These are phyloP conservation scores for Capsella bursapastoris DNA, from an alignment of 345 rosid genomes.

Conservation along the genomic window DNA sequence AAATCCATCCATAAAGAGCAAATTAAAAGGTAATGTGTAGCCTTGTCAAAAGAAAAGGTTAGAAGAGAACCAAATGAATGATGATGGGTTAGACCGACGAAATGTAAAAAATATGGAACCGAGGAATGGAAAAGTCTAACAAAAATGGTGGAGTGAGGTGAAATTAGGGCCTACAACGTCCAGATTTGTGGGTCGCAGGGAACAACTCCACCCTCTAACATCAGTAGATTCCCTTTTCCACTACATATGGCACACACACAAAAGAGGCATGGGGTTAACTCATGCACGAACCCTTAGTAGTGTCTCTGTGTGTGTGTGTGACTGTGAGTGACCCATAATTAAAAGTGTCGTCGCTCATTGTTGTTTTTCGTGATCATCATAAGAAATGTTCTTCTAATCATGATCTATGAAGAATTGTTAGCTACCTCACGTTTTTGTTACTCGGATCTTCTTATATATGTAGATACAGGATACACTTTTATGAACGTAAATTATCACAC, in stretches of 20 bases:
- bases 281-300: slow-evolving; percentile 3
- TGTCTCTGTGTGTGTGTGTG: too few relatives aligned
- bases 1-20: slow-evolving; percentile 24
- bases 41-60: slow-evolving; percentile 18
- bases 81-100: slow-evolving; percentile 33
- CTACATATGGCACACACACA: slow-evolving; percentile 42
- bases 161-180: slow-evolving; percentile 35
- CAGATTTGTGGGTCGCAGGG: slow-evolving; percentile 43
- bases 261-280: slow-evolving; percentile 42
- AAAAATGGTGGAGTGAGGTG: slow-evolving; percentile 34
- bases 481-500: not conserved
- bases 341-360: slow-evolving; percentile 32
- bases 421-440: not conserved
- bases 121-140: slow-evolving; percentile 14
- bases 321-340: slow-evolving; percentile 1
- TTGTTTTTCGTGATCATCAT: slow-evolving; percentile 22
- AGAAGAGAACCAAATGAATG: slow-evolving; percentile 14
- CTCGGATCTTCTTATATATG: not conserved
- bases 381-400: slow-evolving; percentile 7
- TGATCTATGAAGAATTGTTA: not conserved
- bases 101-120: slow-evolving; percentile 38
- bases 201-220: slow-evolving; percentile 38
- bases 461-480: not conserved
- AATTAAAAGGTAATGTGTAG: slow-evolving; percentile 13
- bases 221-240: slow-evolving; percentile 46